Evolutionary conservation across 2,329 filamentous ascomycete genomes (phyloP).

Genomic region (Fusarium incarnatum): DNA sequence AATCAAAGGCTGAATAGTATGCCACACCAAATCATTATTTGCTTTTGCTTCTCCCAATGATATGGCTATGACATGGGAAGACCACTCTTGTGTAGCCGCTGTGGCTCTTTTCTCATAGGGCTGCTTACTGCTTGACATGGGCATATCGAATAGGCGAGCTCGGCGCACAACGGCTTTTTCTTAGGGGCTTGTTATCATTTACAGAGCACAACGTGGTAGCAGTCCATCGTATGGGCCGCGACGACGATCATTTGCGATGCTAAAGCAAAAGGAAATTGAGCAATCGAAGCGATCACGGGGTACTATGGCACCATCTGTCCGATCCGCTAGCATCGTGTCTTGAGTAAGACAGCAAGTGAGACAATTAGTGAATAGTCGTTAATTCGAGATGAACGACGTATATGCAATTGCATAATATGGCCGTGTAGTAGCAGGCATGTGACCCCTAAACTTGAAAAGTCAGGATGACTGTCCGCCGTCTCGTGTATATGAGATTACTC

Average conservation of each 20-base stretch:
- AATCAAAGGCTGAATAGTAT: slow-evolving; percentile 3
- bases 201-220: slow-evolving; percentile 19
- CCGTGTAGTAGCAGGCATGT: neutral
- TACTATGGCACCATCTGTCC: slow-evolving; percentile 32
- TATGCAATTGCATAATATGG: neutral
- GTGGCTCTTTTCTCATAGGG: slow-evolving; percentile 41
- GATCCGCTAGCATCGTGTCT: slow-evolving; percentile 14
- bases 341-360: neutral
- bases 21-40: neutral
- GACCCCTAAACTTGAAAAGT: neutral
- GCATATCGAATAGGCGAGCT: slow-evolving; percentile 38
- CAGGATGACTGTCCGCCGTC: neutral
- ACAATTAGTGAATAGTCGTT: neutral
- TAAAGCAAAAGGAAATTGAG: slow-evolving; percentile 30
- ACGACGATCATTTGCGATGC: slow-evolving; percentile 14
- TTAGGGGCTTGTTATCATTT: slow-evolving; percentile 6
- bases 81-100: slow-evolving; percentile 14
- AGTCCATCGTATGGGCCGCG: slow-evolving; percentile 2
- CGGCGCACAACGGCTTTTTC: slow-evolving; percentile 17
- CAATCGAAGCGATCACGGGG: slow-evolving; percentile 28
- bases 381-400: neutral
- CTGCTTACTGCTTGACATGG: slow-evolving; percentile 32
- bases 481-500: slow-evolving; percentile 21
- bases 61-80: neutral
- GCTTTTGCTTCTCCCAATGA: neutral